phyloP scores from a whole-genome alignment of 73 alveolate genomes.

The Breviolum minutum region DNA sequence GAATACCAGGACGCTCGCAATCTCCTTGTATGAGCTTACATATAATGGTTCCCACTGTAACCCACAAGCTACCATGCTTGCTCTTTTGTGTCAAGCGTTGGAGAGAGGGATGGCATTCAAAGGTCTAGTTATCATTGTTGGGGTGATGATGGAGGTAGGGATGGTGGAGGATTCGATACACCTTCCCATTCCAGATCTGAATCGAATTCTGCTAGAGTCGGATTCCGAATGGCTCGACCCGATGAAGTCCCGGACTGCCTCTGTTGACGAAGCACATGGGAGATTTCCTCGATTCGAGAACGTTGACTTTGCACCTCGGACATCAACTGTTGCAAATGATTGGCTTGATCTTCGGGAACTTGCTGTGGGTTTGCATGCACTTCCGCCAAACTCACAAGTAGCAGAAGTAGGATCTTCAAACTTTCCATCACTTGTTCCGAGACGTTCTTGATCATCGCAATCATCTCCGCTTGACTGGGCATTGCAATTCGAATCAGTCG shows the following conservation, averaged over 20 bases:
- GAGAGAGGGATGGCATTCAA: background rate
- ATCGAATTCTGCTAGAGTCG: background rate
- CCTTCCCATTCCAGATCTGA: background rate
- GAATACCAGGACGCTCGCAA: background rate
- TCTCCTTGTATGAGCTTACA: background rate
- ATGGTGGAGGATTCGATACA: too few species aligned
- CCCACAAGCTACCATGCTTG: background rate
- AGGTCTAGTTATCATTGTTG: background rate
- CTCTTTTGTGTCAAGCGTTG: background rate
- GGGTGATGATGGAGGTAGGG: too few species aligned
- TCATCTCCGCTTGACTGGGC: constrained; percentile 2
- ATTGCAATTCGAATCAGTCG: background rate
- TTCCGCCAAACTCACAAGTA: background rate
- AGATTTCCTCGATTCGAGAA: background rate
- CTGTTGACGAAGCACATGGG: background rate
- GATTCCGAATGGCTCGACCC: background rate
- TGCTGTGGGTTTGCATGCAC: background rate
- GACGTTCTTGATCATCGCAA: constrained; percentile 1
- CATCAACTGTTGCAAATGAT: background rate
- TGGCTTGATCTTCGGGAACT: background rate
- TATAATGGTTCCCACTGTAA: background rate
- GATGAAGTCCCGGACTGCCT: too few species aligned
- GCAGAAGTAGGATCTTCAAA: background rate
- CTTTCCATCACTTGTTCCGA: constrained; percentile 10
- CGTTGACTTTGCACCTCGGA: background rate